Conservation (phyloP, 345 rosid species). For the Salix caprea region DNA sequence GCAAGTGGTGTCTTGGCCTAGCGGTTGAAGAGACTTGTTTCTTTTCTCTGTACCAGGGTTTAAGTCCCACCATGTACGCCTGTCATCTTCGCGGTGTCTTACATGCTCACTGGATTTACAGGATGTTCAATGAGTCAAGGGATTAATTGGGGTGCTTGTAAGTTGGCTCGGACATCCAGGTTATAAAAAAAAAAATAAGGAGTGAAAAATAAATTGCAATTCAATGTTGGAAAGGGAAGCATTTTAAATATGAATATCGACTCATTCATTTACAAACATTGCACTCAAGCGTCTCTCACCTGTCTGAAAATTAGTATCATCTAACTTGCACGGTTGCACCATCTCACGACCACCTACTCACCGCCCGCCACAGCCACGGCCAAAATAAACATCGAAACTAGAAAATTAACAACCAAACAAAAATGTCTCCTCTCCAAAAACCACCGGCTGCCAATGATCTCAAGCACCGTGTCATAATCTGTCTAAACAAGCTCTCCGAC, state of each 20-base stretch:
- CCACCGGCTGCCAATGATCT: slow-evolving; percentile 33
- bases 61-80: too few relatives aligned
- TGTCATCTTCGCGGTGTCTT: too few relatives aligned
- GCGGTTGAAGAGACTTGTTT: too few relatives aligned
- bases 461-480: slow-evolving; percentile 68
- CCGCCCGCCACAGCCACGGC: neutral
- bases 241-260: neutral
- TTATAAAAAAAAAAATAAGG: too few relatives aligned
- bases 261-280: neutral
- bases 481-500: slow-evolving; percentile 88
- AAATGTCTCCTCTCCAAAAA: slow-evolving; percentile 5
- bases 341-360: neutral
- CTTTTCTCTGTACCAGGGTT: too few relatives aligned
- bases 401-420: neutral
- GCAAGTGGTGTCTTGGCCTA: too few relatives aligned
- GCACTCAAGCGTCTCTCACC: neutral
- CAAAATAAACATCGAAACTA: neutral
- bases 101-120: too few relatives aligned
- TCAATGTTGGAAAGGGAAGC: neutral
- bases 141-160: too few relatives aligned
- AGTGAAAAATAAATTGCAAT: neutral
- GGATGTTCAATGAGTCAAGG: too few relatives aligned
- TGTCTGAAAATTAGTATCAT: neutral
- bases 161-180: too few relatives aligned
- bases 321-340: neutral